Conservation (phyloP, 2,329 filamentous ascomycete genomes). For the Hypoxylon sp. region DNA sequence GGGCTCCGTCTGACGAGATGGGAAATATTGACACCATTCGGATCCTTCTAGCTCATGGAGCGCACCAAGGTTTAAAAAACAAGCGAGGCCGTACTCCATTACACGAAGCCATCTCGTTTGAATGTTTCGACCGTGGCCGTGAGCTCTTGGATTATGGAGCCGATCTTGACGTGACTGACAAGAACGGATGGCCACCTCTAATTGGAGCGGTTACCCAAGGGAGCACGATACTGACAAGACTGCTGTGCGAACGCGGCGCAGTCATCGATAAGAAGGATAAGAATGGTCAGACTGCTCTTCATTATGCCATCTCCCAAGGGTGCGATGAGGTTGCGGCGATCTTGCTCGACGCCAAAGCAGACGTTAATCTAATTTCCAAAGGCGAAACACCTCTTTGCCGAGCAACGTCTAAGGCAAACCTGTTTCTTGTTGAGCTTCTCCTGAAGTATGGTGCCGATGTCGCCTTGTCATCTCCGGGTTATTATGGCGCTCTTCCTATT, state of each 20-base stretch:
- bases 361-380: conserved; percentile 38
- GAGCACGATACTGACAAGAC: conserved; percentile 24
- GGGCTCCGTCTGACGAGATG: conserved; percentile 28
- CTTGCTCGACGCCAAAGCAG: conserved; percentile 35
- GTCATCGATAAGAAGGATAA: conserved; percentile 38
- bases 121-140: conserved; percentile 23
- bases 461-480: conserved; percentile 33
- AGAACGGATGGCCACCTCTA: conserved; percentile 34
- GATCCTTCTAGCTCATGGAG: conserved; percentile 35
- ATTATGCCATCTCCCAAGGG: conserved; percentile 39
- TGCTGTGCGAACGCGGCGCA: conserved; percentile 37
- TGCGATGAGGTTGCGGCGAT: conserved; percentile 24
- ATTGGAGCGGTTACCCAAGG: conserved; percentile 36
- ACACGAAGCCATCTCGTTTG: conserved; percentile 36
- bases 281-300: conserved; percentile 34
- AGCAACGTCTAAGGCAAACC: conserved; percentile 36
- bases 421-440: conserved; percentile 32
- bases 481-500: conserved; percentile 35
- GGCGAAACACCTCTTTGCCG: conserved; percentile 40
- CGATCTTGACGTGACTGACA: conserved; percentile 34
- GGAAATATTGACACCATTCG: conserved; percentile 32
- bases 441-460: conserved; percentile 32
- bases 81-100: conserved; percentile 34
- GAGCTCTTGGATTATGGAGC: conserved; percentile 39
- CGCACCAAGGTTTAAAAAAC: conserved; percentile 33